A percentile compares a stretch with the other conserved stretches of the same genome.
These are phyloP conservation scores for Diphasiastrum complanatum DNA, from an alignment of 83 land plant species.

Conservation along the genomic window DNA sequence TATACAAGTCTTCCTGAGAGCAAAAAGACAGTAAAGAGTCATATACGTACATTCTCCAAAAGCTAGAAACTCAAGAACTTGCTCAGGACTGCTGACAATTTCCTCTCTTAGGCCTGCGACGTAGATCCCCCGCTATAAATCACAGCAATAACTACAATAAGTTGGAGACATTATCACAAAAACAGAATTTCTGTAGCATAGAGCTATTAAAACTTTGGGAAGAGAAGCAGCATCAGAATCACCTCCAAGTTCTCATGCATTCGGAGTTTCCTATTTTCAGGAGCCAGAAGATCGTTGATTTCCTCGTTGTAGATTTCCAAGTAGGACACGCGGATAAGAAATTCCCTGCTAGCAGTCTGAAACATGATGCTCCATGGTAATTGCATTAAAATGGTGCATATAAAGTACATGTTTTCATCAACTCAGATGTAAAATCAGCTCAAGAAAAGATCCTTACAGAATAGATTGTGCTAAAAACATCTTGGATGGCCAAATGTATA, in stretches of 20 bases:
- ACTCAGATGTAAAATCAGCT: slow-evolving; percentile 42
- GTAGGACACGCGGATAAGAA: slow-evolving; percentile 88
- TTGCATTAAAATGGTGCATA: not conserved
- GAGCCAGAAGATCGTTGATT: slow-evolving; percentile 89
- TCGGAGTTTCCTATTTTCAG: slow-evolving; percentile 87
- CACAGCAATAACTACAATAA: not conserved
- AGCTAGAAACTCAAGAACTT: slow-evolving; percentile 76
- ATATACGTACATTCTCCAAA: slow-evolving; percentile 76
- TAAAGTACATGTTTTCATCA: not conserved
- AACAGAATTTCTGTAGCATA: slow-evolving; percentile 48
- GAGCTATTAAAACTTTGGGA: too few relatives aligned
- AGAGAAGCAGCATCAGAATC: too few relatives aligned
- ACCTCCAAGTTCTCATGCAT: slow-evolving; percentile 95
- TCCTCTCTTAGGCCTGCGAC: slow-evolving; percentile 95
- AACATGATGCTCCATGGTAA: not conserved
- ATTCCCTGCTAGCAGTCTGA: slow-evolving; percentile 75
- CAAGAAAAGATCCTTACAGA: slow-evolving; percentile 46
- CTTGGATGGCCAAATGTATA: slow-evolving; percentile 31
- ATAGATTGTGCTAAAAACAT: slow-evolving; percentile 31
- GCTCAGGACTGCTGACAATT: slow-evolving; percentile 88
- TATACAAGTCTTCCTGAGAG: not conserved
- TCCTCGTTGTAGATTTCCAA: slow-evolving; percentile 99
- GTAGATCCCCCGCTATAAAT: slow-evolving; percentile 65
- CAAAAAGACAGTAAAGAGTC: slow-evolving; percentile 2
- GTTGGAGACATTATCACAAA: slow-evolving; percentile 23